Percentiles rank a stretch among this genome's conserved stretches.
Conservation (phyloP, 345 rosid genomes). For the Populus alba region DNA sequence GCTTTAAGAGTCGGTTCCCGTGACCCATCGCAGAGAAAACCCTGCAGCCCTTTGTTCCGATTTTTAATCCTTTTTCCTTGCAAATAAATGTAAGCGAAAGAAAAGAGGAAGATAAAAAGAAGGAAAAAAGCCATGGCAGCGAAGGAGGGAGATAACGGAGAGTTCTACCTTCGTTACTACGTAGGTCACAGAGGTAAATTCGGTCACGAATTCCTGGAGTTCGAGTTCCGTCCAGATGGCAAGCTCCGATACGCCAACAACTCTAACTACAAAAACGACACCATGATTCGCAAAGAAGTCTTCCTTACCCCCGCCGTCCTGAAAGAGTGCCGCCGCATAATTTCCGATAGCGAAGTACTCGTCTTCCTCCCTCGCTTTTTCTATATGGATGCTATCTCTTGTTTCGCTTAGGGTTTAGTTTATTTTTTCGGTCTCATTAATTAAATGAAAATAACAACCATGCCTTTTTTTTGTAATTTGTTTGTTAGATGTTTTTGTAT, state of each 20-base stretch:
- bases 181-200: conserved; percentile 99
- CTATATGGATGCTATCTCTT: neutral
- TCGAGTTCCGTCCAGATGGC: conserved; percentile 93
- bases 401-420: conserved; percentile 13
- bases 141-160: conserved; percentile 56
- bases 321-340: conserved; percentile 94
- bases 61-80: neutral
- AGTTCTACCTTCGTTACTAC: conserved; percentile 90
- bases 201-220: conserved; percentile 98
- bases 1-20: neutral
- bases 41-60: neutral
- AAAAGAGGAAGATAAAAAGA: neutral
- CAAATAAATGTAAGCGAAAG: neutral
- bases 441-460: neutral
- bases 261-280: conserved; percentile 98
- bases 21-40: no score
- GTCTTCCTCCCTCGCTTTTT: neutral
- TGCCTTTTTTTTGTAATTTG: neutral
- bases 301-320: conserved; percentile 92
- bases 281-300: conserved; percentile 96
- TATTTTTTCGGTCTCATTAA: neutral
- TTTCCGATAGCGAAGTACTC: conserved; percentile 88
- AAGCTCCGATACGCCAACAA: conserved; percentile 98
- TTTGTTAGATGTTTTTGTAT: neutral
- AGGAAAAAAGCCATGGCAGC: conserved; percentile 33